Evolutionary conservation across 2,329 filamentous ascomycete genomes (phyloP), one percentile per base, ranked within the genome.

Genomic region (Colletotrichum salicis): DNA sequence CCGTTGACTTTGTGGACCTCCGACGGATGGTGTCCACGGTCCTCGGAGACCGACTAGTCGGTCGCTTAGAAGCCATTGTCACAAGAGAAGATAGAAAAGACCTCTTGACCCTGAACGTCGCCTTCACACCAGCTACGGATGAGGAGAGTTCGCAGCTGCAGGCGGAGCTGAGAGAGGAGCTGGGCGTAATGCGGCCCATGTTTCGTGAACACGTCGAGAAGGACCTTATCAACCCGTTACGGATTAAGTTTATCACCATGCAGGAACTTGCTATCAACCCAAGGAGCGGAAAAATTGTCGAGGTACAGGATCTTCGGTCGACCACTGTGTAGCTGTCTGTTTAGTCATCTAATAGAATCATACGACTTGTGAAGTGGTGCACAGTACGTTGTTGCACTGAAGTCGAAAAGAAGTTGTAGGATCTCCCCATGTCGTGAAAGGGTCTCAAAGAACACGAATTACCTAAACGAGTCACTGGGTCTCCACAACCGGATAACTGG

Each of bases 161-260:
- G 48, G 35, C 33, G 7, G 65, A 45, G 54, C 41, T 71, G 12
- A 37, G 35, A 22, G 27, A 52, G 8, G 33, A 71, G 59, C 45
- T 71, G 22, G 55, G 60, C 8, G 22, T 55, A 31, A 59, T 69
- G 45, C 69, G 65, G 27, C 65, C 69, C 7, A 71, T 71, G 69
- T 71, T 71, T 22, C 55, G 55, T 22, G 69, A 69, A 13, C 65
- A 71, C 55, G 69, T 71, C 54, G 54, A 64, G 29, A 71, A 69
- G 55, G 60, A 64, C 11, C 45, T 71, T 2, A 56, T 71, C n/a
- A 71, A 71, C 33, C 59, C 61, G 19, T 56, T 71, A 24, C 10
- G 33, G 22, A 22, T 69, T 3, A 60, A 60, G 45, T 71, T 71
- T 22, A 11, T 71, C 15, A 60, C n/a, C 3, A 59, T 69, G 64